Percentiles rank a stretch among this genome's conserved stretches.
phyloP scores from a whole-genome alignment of 345 rosid genomes.

The Hibiscus tridactylites region DNA sequence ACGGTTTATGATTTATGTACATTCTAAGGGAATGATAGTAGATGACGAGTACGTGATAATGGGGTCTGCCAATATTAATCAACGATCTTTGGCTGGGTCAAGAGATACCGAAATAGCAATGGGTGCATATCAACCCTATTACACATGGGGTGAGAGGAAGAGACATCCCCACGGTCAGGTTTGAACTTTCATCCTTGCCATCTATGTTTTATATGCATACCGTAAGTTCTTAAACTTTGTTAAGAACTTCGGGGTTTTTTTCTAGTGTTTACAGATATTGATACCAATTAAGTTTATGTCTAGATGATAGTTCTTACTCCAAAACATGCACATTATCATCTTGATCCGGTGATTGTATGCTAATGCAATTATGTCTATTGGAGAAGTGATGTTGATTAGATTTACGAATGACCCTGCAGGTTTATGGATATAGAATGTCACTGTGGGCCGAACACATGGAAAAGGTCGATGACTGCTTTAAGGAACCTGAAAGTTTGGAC shows the following conservation, averaged over 20 bases:
- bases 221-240: too few species aligned
- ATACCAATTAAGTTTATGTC: too few species aligned
- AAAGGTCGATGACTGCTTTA: not conserved
- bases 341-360: too few species aligned
- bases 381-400: too few species aligned
- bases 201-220: too few species aligned
- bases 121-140: not conserved
- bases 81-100: not conserved
- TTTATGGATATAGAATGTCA: not conserved
- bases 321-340: too few species aligned
- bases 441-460: not conserved
- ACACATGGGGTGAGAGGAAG: not conserved
- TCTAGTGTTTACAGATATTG: too few species aligned
- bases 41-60: not conserved
- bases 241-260: too few species aligned
- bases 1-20: slow-evolving; percentile 15
- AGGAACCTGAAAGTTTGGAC: not conserved
- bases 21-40: slow-evolving; percentile 8
- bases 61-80: not conserved
- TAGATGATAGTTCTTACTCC: too few species aligned
- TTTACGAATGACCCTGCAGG: not conserved
- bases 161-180: not conserved
- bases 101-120: not conserved
- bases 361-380: too few species aligned
- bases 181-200: too few species aligned